Base-by-base conservation (phyloP, 192 early-diverging fungal genomes). In the Cladochytrium replicatum region DNA sequence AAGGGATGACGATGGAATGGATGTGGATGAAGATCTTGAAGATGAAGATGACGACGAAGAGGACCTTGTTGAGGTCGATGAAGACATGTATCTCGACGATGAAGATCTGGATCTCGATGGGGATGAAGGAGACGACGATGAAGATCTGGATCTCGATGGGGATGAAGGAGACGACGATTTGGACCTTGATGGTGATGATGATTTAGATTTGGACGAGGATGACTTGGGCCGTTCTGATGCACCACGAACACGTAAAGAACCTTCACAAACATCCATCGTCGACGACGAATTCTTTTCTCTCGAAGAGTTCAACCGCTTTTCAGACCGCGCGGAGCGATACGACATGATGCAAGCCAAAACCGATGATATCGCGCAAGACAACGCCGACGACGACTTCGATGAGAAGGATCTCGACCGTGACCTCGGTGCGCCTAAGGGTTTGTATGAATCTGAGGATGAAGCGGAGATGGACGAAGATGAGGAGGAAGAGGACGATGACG, bases 201-300 rank as follows among this genome's bases (percentile, higher is more conserved):
- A 60, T 30, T 57, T 65, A 6, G 74, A 66, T 19, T 43, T 69
- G 2, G 62, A 57, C 17, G 72, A 48, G 3, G 64, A 53, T 28
- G 69, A 55, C 8, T 23, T 3, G 1, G 49, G 39, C n/a, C 43
- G 61, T 49, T 6, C 58, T 62, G 6, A 68, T 57, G 6, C 57
- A 52, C 26, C 62, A 72, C 51, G 66, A 77, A 31, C 63, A 63
- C 4, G 64, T 68, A 13, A 65, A 57, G n/a, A 68, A 83, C 41
- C 43, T 72, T 24, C 80, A 85, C 52, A 72, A 54, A 55, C 42
- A 1, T 83, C 84, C 21, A 77, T 82, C 41, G 64, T 98, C 0
- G 91, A 94, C 55, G 92, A 98, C 63, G 83, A 93, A 13, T 96
- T 96, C 57, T 98, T 98, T 59, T 80, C 75, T n/a, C 58, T 88